Conservation (phyloP, 768 basidiomycete species). For the Nidula microcarpa region DNA sequence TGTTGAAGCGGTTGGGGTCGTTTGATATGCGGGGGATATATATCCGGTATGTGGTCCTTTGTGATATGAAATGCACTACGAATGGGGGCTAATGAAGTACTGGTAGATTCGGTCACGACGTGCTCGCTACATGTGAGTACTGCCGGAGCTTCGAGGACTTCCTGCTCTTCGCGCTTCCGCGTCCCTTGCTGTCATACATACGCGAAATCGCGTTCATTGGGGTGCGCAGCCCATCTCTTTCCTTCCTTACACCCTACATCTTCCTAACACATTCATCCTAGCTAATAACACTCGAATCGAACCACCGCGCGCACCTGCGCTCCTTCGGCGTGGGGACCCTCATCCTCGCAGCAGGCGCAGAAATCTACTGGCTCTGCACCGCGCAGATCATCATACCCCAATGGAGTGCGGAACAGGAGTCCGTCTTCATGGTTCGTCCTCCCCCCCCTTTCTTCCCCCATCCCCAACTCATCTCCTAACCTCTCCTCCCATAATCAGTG, state of each 20-base stretch:
- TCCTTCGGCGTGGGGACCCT: constrained; percentile 43
- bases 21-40: constrained; percentile 59
- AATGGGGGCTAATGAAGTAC: background rate
- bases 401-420: constrained; percentile 21
- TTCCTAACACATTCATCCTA: background rate
- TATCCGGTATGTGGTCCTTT: constrained; percentile 39
- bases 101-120: constrained; percentile 64
- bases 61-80: background rate
- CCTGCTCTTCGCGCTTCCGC: constrained; percentile 52
- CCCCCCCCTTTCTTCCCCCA: background rate
- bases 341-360: constrained; percentile 44
- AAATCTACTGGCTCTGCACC: constrained; percentile 51
- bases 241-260: background rate
- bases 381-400: constrained; percentile 43
- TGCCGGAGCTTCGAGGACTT: constrained; percentile 63
- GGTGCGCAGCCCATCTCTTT: constrained; percentile 18
- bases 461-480: background rate
- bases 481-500: constrained; percentile 38
- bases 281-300: constrained; percentile 19
- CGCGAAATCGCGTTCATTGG: constrained; percentile 53
- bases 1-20: constrained; percentile 53
- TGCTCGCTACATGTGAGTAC: constrained; percentile 60
- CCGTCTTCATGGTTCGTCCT: constrained; percentile 33
- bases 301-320: constrained; percentile 31
- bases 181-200: constrained; percentile 55